Percentiles rank a stretch among this genome's conserved stretches.
phyloP scores from a whole-genome alignment of 2,329 filamentous ascomycete genomes.

The Colletotrichum tropicale region DNA sequence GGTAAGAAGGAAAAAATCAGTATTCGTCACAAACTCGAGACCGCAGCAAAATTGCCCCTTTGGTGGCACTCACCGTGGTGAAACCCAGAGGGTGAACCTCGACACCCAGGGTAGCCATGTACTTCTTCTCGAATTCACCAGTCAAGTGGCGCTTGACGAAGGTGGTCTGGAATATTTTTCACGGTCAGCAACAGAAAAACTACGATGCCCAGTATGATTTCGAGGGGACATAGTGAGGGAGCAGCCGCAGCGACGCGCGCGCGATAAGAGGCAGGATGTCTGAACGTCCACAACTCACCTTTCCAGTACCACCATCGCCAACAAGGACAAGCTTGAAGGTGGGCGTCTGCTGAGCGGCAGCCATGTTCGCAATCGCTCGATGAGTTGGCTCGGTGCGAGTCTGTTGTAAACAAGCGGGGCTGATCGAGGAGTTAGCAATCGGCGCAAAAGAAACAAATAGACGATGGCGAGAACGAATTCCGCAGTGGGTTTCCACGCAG shows the following conservation, averaged over 20 bases:
- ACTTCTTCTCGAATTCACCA: conserved; percentile 99
- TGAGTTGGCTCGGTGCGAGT: conserved; percentile 28
- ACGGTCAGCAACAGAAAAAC: conserved; percentile 24
- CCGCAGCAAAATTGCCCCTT: conserved; percentile 5
- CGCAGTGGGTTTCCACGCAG: conserved; percentile 8
- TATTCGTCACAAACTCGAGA: background rate
- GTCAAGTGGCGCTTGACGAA: conserved; percentile 99
- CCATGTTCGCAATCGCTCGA: conserved; percentile 59
- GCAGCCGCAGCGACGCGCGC: background rate
- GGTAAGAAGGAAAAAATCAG: conserved; percentile 35
- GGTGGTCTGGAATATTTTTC: conserved; percentile 73
- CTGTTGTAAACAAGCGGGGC: conserved; percentile 54
- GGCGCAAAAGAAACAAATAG: background rate
- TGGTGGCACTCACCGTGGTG: conserved; percentile 79
- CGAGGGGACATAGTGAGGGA: background rate
- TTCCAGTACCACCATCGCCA: conserved; percentile 98
- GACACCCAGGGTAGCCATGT: conserved; percentile 99
- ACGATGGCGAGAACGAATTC: conserved; percentile 12
- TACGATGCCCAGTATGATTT: background rate
- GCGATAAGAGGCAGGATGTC: background rate
- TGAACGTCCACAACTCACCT: conserved; percentile 60
- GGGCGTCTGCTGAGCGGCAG: conserved; percentile 64
- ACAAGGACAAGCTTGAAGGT: conserved; percentile 99
- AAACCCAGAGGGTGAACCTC: conserved; percentile 99
- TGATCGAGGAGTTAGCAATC: conserved; percentile 19